Conservation (phyloP, 1,284 basidiomycete species). For the Cutaneotrichosporon sp. region DNA sequence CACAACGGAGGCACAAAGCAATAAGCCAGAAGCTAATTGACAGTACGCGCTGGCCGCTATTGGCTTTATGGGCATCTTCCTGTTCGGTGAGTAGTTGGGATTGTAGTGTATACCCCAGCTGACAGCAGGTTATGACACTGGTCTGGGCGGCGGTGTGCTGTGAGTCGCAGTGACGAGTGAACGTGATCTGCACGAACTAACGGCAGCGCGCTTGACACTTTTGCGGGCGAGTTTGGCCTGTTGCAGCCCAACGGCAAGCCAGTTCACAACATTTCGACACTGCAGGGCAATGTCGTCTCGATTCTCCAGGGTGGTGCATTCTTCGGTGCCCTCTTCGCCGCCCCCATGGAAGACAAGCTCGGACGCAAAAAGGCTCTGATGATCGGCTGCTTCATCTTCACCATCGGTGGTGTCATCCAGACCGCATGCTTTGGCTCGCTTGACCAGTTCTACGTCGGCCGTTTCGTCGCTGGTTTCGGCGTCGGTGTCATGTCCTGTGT, state of each 20-base stretch:
- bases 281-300: conserved; percentile 58
- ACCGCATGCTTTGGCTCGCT: conserved; percentile 27
- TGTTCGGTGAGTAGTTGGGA: conserved; percentile 58
- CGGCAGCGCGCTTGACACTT: conserved; percentile 56
- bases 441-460: conserved; percentile 49
- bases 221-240: conserved; percentile 60
- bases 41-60: conserved; percentile 58
- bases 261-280: conserved; percentile 23
- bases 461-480: conserved; percentile 64
- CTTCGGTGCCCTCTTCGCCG: conserved; percentile 66
- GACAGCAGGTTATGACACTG: conserved; percentile 3
- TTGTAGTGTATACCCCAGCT: background rate
- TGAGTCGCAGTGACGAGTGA: background rate
- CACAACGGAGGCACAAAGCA: too few relatives aligned
- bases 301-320: conserved; percentile 63
- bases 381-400: conserved; percentile 59
- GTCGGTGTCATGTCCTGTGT: conserved; percentile 56
- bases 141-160: conserved; percentile 36
- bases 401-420: conserved; percentile 60
- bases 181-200: background rate
- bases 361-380: conserved; percentile 56
- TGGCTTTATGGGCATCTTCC: conserved; percentile 69
- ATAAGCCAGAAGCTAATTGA: background rate
- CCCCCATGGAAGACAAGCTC: conserved; percentile 40
- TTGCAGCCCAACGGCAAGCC: conserved; percentile 41